Base-by-base conservation (phyloP, 2,329 filamentous ascomycete species). In the Periglandula ipomoeae region DNA sequence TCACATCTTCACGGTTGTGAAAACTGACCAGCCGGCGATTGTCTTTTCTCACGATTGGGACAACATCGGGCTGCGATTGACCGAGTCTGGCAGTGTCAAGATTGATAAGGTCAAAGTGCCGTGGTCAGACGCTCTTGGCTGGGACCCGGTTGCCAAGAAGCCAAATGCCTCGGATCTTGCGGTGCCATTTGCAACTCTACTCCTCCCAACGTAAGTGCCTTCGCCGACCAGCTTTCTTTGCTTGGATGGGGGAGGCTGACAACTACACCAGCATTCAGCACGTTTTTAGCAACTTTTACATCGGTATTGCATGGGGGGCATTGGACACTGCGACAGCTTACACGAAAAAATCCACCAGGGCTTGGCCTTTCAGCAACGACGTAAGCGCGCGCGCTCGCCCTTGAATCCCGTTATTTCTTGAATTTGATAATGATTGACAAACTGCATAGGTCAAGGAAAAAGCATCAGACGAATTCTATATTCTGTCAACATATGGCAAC, bases 221-320 rank as follows among this genome's bases (percentile, higher is more conserved):
- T 15, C n/a, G n/a, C 35, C n/a, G 19, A 20, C 9, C 35, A 38
- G n/a, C 30, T 32, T 8, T 32, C 30, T 3, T 8, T 22, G 7
- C 11, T 35, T 8, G 5, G 24, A 32, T 17, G 19, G n/a, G 10
- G 38, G n/a, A n/a, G n/a, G n/a, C n/a, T 42, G n/a, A 43, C 11
- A 13, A 9, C 17, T 13, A 15, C 9, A 17, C 5, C 39, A 75
- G 70, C 0, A 82, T 84, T 50, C 80, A 84, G 58, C 71, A 84
- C 0, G 75, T 82, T n/a, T 84, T 84, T 62, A 71, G 70, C 58
- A 84, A 84, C 59, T 80, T 84, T 57, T 83, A 84, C 58, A 65
- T 84, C 1, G 80, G 80, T 2, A 84, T 84, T 51, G 76, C 79
- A 0, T 69, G 73, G 39, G 80, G 81, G 0, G 75, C 79, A 0